Conservation (phyloP, 768 basidiomycete genomes). For the Ramaria sp. region DNA sequence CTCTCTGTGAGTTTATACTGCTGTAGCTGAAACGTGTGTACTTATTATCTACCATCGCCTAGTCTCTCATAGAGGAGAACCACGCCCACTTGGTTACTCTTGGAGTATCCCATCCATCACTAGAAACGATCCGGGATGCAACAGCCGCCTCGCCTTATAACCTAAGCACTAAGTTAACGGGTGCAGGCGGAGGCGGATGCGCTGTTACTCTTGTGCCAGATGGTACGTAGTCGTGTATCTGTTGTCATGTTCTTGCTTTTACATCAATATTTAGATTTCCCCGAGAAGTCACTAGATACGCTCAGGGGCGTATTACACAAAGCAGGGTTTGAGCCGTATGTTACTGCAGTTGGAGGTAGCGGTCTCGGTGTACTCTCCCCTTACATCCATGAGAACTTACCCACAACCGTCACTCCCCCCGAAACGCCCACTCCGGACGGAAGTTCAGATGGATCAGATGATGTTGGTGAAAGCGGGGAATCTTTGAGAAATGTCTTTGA, state of each 20-base stretch:
- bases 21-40: conserved; percentile 9
- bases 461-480: not conserved
- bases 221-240: conserved; percentile 37
- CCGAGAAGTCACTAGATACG: conserved; percentile 41
- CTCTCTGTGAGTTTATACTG: conserved; percentile 51
- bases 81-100: conserved; percentile 75
- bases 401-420: conserved; percentile 9
- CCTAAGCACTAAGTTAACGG: conserved; percentile 89
- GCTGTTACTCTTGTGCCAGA: conserved; percentile 93
- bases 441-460: not conserved
- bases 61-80: conserved; percentile 85
- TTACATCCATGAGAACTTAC: conserved; percentile 28
- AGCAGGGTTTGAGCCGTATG: conserved; percentile 70
- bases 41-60: conserved; percentile 8
- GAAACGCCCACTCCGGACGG: conserved; percentile 18
- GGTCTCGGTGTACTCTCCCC: conserved; percentile 81
- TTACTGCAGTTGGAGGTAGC: conserved; percentile 87
- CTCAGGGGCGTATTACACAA: conserved; percentile 51
- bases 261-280: conserved; percentile 47
- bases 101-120: conserved; percentile 81
- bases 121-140: conserved; percentile 73
- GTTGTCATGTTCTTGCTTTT: not conserved
- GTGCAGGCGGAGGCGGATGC: conserved; percentile 98
- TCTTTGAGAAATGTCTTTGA: conserved; percentile 31
- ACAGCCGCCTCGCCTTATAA: conserved; percentile 53